Evolutionary conservation across 2,329 filamentous ascomycete species (phyloP).

Genomic region (Bipolaris sorokiniana): DNA sequence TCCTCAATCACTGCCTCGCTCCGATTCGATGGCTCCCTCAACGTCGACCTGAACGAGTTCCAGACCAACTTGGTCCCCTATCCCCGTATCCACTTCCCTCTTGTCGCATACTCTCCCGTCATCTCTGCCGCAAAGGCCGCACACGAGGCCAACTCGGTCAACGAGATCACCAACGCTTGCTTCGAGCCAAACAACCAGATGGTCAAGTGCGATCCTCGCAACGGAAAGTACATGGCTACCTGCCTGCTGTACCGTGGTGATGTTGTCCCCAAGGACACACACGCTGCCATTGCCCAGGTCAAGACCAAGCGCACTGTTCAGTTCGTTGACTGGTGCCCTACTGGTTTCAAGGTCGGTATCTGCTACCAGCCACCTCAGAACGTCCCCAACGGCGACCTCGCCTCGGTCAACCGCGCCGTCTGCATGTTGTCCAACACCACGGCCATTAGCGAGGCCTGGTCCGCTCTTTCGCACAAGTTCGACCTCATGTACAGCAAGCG

Average conservation of each 20-base stretch:
- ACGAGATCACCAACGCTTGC: constrained; percentile 98
- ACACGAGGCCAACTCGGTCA: constrained; percentile 97
- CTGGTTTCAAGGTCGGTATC: constrained; percentile 99
- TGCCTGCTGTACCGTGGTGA: constrained; percentile 98
- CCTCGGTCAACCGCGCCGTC: constrained; percentile 97
- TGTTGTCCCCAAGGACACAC: constrained; percentile 94
- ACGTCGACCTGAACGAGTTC: constrained; percentile 99
- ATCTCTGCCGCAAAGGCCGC: constrained; percentile 94
- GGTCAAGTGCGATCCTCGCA: constrained; percentile 98
- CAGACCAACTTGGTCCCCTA: constrained; percentile 99
- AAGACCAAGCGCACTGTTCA: constrained; percentile 99
- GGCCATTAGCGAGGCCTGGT: constrained; percentile 98
- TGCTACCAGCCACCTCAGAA: constrained; percentile 98
- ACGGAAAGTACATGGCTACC: constrained; percentile 99
- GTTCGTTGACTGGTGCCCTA: constrained; percentile 99
- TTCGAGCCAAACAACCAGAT: constrained; percentile 99
- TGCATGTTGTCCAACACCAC: constrained; percentile 99
- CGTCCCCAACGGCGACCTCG: constrained; percentile 95
- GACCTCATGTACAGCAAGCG: constrained; percentile 99
- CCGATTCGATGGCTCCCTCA: constrained; percentile 97
- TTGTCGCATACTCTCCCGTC: constrained; percentile 94
- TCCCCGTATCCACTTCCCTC: constrained; percentile 98
- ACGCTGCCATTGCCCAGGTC: constrained; percentile 89
- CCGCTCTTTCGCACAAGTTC: constrained; percentile 95
- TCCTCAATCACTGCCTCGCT: constrained; percentile 98